These are phyloP conservation scores for Aspergillus flavus DNA, from an alignment of 2,329 filamentous ascomycete species.

Conservation along the genomic window DNA sequence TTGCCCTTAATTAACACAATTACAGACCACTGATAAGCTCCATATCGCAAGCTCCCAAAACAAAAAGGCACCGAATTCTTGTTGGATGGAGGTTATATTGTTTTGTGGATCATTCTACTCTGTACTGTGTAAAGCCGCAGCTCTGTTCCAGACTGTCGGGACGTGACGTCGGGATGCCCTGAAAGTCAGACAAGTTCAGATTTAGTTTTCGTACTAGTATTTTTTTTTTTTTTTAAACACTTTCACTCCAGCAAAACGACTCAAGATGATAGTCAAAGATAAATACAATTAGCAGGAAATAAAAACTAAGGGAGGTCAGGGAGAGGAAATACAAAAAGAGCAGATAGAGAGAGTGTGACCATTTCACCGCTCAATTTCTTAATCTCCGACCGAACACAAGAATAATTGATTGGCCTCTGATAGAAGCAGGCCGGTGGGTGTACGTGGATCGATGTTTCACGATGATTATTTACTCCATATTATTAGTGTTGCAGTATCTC, in stretches of 20 bases:
- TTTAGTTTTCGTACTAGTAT: not conserved
- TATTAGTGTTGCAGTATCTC: not conserved
- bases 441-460: conserved; percentile 6
- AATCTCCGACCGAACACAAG: not conserved
- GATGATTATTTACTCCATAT: conserved; percentile 1
- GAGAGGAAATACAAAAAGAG: not conserved
- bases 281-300: not conserved
- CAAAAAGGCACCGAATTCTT: conserved; percentile 15
- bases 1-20: not conserved
- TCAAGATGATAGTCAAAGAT: too few relatives aligned
- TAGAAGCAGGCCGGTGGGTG: not conserved
- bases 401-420: not conserved
- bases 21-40: not conserved
- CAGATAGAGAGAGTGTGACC: not conserved
- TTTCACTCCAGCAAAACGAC: not conserved
- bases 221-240: not conserved
- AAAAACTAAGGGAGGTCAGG: not conserved
- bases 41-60: conserved; percentile 9
- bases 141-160: conserved; percentile 31
- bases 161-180: conserved; percentile 4
- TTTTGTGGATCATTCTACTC: conserved; percentile 14
- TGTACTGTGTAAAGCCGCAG: conserved; percentile 12
- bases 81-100: conserved; percentile 11
- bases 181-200: not conserved
- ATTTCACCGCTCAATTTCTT: not conserved